phyloP scores from a whole-genome alignment of 441 rosid genomes.

The Breynia disticha region DNA sequence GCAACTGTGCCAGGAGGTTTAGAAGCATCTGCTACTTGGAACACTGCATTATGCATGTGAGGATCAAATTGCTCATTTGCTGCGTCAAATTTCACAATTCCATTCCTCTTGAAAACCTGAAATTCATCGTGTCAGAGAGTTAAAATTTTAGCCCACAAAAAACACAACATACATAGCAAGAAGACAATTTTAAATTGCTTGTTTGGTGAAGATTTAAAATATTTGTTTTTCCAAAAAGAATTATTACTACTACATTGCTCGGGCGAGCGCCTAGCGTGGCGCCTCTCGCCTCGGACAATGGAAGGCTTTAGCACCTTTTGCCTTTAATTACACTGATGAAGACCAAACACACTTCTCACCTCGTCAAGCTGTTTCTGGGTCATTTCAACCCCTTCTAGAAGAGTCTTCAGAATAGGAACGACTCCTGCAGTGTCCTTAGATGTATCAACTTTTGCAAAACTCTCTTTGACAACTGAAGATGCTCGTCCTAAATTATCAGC shows the following conservation, averaged over 20 bases:
- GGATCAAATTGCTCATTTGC: slow-evolving; percentile 83
- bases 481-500: slow-evolving; percentile 91
- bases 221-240: no score
- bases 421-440: slow-evolving; percentile 57
- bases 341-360: slow-evolving; percentile 27
- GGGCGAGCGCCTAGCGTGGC: no score
- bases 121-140: slow-evolving; percentile 9
- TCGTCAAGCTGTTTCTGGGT: slow-evolving; percentile 88
- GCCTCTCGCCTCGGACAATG: no score
- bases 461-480: slow-evolving; percentile 70
- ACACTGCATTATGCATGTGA: slow-evolving; percentile 72
- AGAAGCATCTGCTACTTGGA: slow-evolving; percentile 68
- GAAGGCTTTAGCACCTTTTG: no score
- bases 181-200: no score
- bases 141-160: neutral
- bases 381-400: slow-evolving; percentile 95
- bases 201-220: no score
- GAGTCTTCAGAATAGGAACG: slow-evolving; percentile 60
- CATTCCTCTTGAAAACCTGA: slow-evolving; percentile 70
- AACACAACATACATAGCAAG: no score
- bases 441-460: slow-evolving; percentile 59
- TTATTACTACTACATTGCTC: no score
- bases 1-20: slow-evolving; percentile 90
- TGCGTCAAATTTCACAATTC: slow-evolving; percentile 70
- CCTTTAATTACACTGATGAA: neutral